Evolutionary conservation across 768 basidiomycete genomes (phyloP), one percentile per base, ranked within the genome.

Genomic region (Suillus hirtellus): DNA sequence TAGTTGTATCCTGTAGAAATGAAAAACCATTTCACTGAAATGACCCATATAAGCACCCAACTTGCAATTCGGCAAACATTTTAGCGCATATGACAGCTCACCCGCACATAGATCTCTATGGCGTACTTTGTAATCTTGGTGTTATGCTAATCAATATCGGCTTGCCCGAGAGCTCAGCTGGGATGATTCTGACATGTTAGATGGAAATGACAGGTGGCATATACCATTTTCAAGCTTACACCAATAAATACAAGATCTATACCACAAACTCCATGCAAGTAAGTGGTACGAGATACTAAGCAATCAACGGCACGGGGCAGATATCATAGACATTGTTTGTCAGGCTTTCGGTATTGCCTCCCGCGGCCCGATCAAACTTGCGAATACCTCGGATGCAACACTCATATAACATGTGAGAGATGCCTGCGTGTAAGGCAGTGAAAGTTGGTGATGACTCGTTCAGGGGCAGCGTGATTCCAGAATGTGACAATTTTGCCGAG

Each of bases 1-100:
- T 58, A 42, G 24, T 42, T 42, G 56, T 58, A 58, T 58, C 31
- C 19, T 11, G 10, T 27, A 40, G 56, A 42, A 58, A 42, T 24
- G 19, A 40, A 40, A 1, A 17, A 3, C 14, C 15, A 56, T 40
- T 24, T 17, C 55, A 40, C 38, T 27, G 24, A 40, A 40, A 40
- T 19, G 27, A 27, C 55, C 5, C 10, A 27, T 24, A 24, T 38
- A 31, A 31, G 27, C 27, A 27, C 27, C 27, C 5, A 31, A 31
- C 50, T 17, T 31, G 27, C 27, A 17, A 27, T 8, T 15, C 24
- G 21, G 21, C 46, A 24, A 49, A 14, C 21, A 21, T 47, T 21
- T 44, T 43, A 19, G 17, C 42, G 10, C 19, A 8, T 44, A 10
- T 19, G 19, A n/a, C 19, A 9, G 42, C 17, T 43, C 19, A 19